These are phyloP conservation scores for Spirogloea muscicola DNA, from an alignment of 139 green algal genomes.

Conservation along the genomic window DNA sequence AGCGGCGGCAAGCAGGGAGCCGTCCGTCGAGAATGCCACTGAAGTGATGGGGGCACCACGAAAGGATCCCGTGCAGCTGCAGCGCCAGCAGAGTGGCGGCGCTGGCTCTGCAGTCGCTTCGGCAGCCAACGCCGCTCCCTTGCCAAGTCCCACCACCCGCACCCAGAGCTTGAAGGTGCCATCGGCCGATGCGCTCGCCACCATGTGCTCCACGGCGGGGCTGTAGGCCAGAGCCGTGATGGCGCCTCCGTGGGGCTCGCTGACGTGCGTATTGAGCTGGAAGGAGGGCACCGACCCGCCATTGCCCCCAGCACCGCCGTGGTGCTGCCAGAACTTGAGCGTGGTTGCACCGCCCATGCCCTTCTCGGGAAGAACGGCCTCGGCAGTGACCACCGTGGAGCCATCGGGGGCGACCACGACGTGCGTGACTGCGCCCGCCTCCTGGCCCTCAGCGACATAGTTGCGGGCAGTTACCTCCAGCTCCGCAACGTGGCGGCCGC, in stretches of 20 bases:
- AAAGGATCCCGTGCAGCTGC: conserved; percentile 52
- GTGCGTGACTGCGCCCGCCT: conserved; percentile 23
- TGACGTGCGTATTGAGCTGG: conserved; percentile 29
- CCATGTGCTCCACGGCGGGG: too few relatives aligned
- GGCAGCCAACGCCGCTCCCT: too few relatives aligned
- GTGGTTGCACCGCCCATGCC: conserved; percentile 4
- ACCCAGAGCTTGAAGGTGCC: conserved; percentile 60
- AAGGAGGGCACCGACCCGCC: background rate
- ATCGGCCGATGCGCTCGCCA: conserved; percentile 16
- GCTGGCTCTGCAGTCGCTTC: too few relatives aligned
- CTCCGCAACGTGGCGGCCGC: conserved; percentile 19
- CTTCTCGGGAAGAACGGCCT: conserved; percentile 19
- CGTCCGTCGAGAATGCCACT: conserved; percentile 66
- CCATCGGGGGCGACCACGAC: conserved; percentile 30
- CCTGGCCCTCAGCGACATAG: background rate
- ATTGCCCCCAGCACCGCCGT: background rate
- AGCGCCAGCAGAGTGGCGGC: conserved; percentile 49
- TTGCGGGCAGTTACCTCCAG: conserved; percentile 7
- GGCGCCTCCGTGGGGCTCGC: conserved; percentile 28
- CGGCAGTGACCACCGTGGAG: conserved; percentile 21
- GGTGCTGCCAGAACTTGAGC: conserved; percentile 39
- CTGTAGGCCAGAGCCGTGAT: conserved; percentile 13
- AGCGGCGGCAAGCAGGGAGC: conserved; percentile 66
- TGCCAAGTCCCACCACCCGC: conserved; percentile 2
- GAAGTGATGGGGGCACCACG: conserved; percentile 52